A percentile compares a stretch with the other conserved stretches of the same genome.
Conservation (phyloP, 176 grass and related monocot species). For the Cocos nucifera region DNA sequence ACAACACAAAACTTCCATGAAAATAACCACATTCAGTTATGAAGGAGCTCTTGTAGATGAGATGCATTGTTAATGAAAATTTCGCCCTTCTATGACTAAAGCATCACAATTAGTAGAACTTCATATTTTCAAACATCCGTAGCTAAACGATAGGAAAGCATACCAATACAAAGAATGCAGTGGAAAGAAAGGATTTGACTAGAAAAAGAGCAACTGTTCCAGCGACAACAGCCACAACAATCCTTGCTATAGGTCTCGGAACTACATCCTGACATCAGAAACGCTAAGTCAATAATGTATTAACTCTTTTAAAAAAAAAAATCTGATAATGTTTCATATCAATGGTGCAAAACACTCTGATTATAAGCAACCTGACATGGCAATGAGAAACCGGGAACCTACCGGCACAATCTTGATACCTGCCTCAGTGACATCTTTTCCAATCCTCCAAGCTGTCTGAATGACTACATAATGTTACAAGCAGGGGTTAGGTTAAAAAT, state of each 20-base stretch:
- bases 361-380: background rate
- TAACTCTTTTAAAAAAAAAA: too few relatives aligned
- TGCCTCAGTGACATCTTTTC: slow-evolving; percentile 44
- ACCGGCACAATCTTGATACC: slow-evolving; percentile 65
- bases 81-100: too few relatives aligned
- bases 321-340: too few relatives aligned
- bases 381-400: slow-evolving; percentile 12
- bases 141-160: background rate
- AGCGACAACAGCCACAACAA: slow-evolving; percentile 42
- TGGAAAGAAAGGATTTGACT: slow-evolving; percentile 72
- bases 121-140: too few relatives aligned
- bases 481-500: background rate
- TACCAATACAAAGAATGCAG: slow-evolving; percentile 44
- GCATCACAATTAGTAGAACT: too few relatives aligned
- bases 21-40: too few relatives aligned
- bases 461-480: slow-evolving; percentile 27
- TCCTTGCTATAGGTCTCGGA: slow-evolving; percentile 76
- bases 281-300: too few relatives aligned
- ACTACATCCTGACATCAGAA: slow-evolving; percentile 50
- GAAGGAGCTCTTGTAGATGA: too few relatives aligned
- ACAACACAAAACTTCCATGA: too few relatives aligned
- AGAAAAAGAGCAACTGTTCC: slow-evolving; percentile 40
- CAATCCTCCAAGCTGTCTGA: slow-evolving; percentile 49
- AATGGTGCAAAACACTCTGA: too few relatives aligned
- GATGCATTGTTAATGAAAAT: too few relatives aligned